Evolutionary conservation across 2,329 filamentous ascomycete genomes (phyloP).

Genomic region (Penicillium freii): DNA sequence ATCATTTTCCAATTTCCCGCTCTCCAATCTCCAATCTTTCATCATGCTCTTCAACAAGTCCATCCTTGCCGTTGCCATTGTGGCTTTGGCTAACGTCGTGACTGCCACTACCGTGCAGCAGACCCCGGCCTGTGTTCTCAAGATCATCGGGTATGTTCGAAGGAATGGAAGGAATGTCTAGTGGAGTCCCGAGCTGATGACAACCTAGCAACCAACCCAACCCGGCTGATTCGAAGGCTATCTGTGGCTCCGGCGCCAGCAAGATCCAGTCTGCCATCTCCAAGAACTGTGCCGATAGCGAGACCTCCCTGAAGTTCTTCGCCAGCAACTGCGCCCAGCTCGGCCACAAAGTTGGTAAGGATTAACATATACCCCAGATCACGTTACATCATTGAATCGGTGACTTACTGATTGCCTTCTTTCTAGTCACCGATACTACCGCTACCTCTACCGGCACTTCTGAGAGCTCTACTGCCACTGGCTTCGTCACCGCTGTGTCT

Average conservation of each 20-base stretch:
- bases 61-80: constrained; percentile 43
- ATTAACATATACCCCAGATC: neutral
- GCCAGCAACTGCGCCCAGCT: constrained; percentile 39
- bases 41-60: constrained; percentile 49
- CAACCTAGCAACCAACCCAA: constrained; percentile 33
- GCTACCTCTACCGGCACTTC: constrained; percentile 25
- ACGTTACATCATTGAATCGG: neutral
- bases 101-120: constrained; percentile 34
- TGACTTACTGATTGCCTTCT: constrained; percentile 9
- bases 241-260: constrained; percentile 39
- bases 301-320: constrained; percentile 41
- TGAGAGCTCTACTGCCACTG: constrained; percentile 26
- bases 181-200: constrained; percentile 21
- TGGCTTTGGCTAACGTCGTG: constrained; percentile 46
- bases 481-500: constrained; percentile 23
- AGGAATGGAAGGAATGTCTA: constrained; percentile 1
- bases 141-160: constrained; percentile 49
- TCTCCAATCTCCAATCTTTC: constrained; percentile 5
- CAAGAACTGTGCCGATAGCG: constrained; percentile 35
- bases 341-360: constrained; percentile 44
- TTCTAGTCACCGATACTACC: constrained; percentile 20
- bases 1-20: neutral
- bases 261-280: constrained; percentile 39
- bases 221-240: constrained; percentile 39
- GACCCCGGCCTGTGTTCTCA: constrained; percentile 52